phyloP scores from a whole-genome alignment of 1,139 yeast species.

The Saccharomycopsis hybrid region DNA sequence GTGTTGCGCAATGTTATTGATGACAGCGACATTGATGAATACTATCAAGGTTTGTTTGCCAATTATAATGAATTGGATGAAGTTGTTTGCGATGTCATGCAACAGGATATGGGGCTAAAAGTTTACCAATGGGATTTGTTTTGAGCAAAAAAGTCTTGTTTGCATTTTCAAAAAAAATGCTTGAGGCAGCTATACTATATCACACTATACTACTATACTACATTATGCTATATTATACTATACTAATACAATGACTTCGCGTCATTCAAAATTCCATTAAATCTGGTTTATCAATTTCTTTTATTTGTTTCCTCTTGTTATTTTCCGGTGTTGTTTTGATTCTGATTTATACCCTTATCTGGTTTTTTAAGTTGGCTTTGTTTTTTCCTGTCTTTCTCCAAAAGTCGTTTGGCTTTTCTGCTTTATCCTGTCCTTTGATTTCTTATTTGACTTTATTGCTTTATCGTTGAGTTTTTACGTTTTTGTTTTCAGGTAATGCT shows the following conservation, averaged over 20 bases:
- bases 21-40: slow-evolving; percentile 11
- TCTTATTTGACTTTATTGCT: no score
- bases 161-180: not conserved
- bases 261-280: not conserved
- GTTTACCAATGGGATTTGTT: not conserved
- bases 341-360: not conserved
- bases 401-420: not conserved
- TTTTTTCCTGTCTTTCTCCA: not conserved
- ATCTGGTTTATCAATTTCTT: no score
- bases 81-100: not conserved
- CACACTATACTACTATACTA: not conserved
- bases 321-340: not conserved
- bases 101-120: not conserved
- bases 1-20: slow-evolving; percentile 13
- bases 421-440: no score
- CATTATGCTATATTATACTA: slow-evolving; percentile 6
- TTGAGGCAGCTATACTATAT: not conserved
- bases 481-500: no score
- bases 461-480: no score
- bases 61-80: not conserved
- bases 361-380: not conserved
- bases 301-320: no score
- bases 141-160: not conserved
- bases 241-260: not conserved
- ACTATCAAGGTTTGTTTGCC: not conserved